A percentile compares a stretch with the other conserved stretches of the same genome.
These are phyloP conservation scores for Penicillium sp. DNA, from an alignment of 2,329 filamentous ascomycete genomes.

Conservation along the genomic window DNA sequence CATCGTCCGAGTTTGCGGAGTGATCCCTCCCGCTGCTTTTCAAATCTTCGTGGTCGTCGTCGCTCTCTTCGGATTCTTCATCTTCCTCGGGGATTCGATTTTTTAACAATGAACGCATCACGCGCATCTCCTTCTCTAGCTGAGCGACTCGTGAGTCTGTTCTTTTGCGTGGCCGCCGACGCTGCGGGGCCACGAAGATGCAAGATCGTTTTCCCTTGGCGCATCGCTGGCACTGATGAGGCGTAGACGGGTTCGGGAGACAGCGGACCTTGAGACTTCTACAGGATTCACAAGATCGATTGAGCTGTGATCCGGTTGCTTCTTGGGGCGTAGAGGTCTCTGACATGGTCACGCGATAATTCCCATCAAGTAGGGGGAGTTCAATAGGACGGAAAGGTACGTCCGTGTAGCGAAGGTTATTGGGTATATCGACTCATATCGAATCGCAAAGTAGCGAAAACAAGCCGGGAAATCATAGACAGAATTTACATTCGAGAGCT, in stretches of 20 bases:
- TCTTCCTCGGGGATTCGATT: constrained; percentile 32
- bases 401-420: constrained; percentile 2
- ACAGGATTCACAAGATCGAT: constrained; percentile 41
- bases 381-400: neutral
- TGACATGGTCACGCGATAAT: constrained; percentile 28
- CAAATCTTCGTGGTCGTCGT: constrained; percentile 11
- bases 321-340: constrained; percentile 22
- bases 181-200: constrained; percentile 39
- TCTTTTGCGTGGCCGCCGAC: constrained; percentile 38
- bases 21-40: constrained; percentile 24
- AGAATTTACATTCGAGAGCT: neutral
- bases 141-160: constrained; percentile 41
- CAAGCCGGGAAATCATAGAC: neutral
- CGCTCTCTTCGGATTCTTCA: constrained; percentile 30
- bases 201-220: constrained; percentile 36
- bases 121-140: constrained; percentile 39
- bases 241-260: constrained; percentile 31
- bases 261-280: constrained; percentile 40
- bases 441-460: constrained; percentile 6
- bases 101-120: constrained; percentile 39
- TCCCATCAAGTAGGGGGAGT: neutral
- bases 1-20: constrained; percentile 22
- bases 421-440: constrained; percentile 12
- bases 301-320: constrained; percentile 29
- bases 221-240: constrained; percentile 40